A percentile compares a stretch with the other conserved stretches of the same genome.
These are phyloP conservation scores for Leccinum fibrillosum DNA, from an alignment of 768 basidiomycete genomes.

Conservation along the genomic window DNA sequence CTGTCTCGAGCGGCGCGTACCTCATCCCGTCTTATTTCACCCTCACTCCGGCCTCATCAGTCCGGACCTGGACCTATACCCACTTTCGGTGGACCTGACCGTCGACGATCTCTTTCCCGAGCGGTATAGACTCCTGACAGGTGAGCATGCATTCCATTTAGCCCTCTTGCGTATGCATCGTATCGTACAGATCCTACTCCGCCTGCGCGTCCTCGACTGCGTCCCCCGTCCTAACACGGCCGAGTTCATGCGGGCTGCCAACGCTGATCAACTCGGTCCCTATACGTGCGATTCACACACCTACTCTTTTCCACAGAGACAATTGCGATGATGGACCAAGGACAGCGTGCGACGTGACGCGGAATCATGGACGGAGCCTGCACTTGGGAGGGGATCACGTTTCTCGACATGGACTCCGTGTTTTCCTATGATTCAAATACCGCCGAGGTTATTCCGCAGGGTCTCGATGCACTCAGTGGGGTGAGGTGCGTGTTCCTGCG, in stretches of 20 bases:
- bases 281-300: background rate
- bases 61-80: background rate
- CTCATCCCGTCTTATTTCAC: background rate
- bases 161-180: background rate
- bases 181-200: conserved; percentile 1
- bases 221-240: conserved; percentile 1
- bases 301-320: background rate
- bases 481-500: background rate
- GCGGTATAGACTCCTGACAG: background rate
- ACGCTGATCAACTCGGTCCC: background rate
- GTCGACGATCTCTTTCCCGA: background rate
- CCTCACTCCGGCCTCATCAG: background rate
- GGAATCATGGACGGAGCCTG: too few species aligned
- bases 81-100: too few species aligned
- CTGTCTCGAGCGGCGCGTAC: background rate
- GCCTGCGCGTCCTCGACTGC: conserved; percentile 2
- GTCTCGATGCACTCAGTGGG: background rate
- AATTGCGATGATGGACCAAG: background rate
- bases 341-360: background rate
- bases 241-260: background rate
- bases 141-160: background rate
- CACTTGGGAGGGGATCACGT: too few species aligned
- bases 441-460: too few species aligned
- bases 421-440: background rate
- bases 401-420: too few species aligned